A percentile compares a stretch with the other conserved stretches of the same genome.
These are phyloP conservation scores for Phytophthora brassicae DNA, from an alignment of 352 stramenopile species.

Conservation along the genomic window DNA sequence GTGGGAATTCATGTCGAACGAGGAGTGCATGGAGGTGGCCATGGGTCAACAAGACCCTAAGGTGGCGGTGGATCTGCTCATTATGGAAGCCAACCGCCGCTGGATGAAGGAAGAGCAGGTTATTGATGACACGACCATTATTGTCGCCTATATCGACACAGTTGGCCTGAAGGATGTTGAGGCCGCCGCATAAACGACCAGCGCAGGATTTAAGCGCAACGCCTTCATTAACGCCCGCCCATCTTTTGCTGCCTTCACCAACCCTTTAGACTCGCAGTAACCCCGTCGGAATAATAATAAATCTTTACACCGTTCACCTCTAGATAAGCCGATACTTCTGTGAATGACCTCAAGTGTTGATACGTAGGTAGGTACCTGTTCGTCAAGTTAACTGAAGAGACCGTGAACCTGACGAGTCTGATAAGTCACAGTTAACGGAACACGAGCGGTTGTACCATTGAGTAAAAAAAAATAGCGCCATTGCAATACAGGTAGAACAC, in stretches of 20 bases:
- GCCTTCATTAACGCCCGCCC: background rate
- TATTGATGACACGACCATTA: conserved; percentile 99
- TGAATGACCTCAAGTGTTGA: background rate
- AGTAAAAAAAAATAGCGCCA: background rate
- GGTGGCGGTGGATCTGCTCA: conserved; percentile 90
- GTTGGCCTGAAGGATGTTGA: conserved; percentile 17
- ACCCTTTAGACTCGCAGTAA: background rate
- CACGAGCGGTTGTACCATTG: background rate
- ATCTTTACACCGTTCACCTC: background rate
- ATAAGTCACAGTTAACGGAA: background rate
- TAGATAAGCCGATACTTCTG: background rate
- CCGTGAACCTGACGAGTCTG: background rate
- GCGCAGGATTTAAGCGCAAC: conserved; percentile 7
- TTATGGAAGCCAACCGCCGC: conserved; percentile 94
- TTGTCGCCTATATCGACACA: conserved; percentile 94
- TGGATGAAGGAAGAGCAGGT: conserved; percentile 99
- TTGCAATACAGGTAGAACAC: background rate
- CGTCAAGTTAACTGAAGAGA: background rate
- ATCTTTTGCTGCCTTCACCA: conserved; percentile 25
- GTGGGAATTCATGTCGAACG: conserved; percentile 98
- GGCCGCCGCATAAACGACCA: conserved; percentile 5
- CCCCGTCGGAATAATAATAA: conserved; percentile 12
- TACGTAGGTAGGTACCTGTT: background rate
- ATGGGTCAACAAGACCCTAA: conserved; percentile 80
- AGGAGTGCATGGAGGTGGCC: conserved; percentile 92